A percentile compares a stretch with the other conserved stretches of the same genome.
phyloP scores from a whole-genome alignment of 441 rosid genomes.

The Pelargonium australe region DNA sequence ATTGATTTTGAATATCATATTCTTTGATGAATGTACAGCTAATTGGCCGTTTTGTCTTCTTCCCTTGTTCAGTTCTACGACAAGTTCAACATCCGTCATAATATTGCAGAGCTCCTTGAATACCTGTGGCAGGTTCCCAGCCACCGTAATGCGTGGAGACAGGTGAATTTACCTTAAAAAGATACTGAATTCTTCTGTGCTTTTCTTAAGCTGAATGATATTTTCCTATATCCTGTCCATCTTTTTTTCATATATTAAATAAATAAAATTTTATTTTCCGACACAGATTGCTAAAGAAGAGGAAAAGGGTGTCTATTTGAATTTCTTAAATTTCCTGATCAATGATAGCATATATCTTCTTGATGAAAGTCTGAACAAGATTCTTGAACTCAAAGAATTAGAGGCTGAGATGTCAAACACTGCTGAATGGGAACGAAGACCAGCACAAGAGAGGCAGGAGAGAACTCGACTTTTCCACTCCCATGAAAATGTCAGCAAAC shows the following conservation, averaged over 20 bases:
- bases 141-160: conserved; percentile 94
- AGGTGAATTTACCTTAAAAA: conserved; percentile 39
- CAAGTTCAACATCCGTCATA: conserved; percentile 96
- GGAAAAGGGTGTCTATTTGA: conserved; percentile 97
- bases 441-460: conserved; percentile 96
- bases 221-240: background rate
- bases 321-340: conserved; percentile 91
- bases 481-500: conserved; percentile 77
- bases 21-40: background rate
- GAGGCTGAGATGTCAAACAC: conserved; percentile 98
- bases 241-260: background rate
- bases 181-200: background rate
- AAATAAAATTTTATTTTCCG: conserved; percentile 9
- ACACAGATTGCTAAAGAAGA: conserved; percentile 96
- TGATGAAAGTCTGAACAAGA: conserved; percentile 96
- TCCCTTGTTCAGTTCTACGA: conserved; percentile 73
- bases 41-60: background rate
- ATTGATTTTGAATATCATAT: background rate
- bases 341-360: conserved; percentile 97
- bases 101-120: conserved; percentile 95
- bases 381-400: conserved; percentile 84
- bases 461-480: conserved; percentile 87
- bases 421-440: conserved; percentile 84
- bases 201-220: background rate
- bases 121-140: conserved; percentile 99